Evolutionary conservation across 2,329 filamentous ascomycete genomes (phyloP).

Genomic region (Neonectria sp.): DNA sequence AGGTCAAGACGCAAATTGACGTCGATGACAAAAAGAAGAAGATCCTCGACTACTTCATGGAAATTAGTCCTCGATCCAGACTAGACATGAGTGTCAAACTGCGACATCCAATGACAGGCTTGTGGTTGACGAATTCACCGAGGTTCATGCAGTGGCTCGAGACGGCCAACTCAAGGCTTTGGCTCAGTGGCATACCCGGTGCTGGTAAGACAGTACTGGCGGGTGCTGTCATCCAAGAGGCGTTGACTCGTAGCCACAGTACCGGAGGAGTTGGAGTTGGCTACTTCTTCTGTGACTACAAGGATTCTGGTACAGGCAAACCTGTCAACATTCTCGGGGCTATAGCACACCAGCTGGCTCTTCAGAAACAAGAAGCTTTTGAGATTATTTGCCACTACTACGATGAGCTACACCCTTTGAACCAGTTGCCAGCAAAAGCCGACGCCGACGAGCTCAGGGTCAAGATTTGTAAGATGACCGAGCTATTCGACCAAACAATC

Average conservation of each 20-base stretch:
- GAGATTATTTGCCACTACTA: constrained; percentile 2
- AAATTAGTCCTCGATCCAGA: not conserved
- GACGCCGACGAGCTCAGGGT: not conserved
- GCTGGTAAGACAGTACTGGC: constrained; percentile 33
- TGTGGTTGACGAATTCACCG: constrained; percentile 18
- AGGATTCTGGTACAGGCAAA: not conserved
- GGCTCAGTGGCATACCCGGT: constrained; percentile 33
- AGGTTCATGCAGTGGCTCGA: constrained; percentile 25
- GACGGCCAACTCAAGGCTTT: constrained; percentile 14
- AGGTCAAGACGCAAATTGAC: constrained; percentile 26
- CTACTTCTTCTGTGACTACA: constrained; percentile 35
- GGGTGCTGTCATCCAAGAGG: constrained; percentile 13
- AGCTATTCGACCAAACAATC: constrained; percentile 4
- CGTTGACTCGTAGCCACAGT: not conserved
- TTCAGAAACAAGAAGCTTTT: constrained; percentile 19
- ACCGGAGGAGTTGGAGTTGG: not conserved
- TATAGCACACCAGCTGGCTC: constrained; percentile 18
- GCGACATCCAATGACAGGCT: constrained; percentile 21
- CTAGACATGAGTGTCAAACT: constrained; percentile 19
- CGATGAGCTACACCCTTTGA: not conserved
- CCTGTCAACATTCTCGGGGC: not conserved
- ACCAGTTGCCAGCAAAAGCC: rapidly evolving
- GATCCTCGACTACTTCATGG: constrained; percentile 20
- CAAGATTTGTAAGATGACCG: not conserved
- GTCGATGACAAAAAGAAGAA: not conserved